Percentiles rank a stretch among this genome's conserved stretches.
These are phyloP conservation scores for Penicillium sp. DNA, from an alignment of 2,329 filamentous ascomycete genomes.

Conservation along the genomic window DNA sequence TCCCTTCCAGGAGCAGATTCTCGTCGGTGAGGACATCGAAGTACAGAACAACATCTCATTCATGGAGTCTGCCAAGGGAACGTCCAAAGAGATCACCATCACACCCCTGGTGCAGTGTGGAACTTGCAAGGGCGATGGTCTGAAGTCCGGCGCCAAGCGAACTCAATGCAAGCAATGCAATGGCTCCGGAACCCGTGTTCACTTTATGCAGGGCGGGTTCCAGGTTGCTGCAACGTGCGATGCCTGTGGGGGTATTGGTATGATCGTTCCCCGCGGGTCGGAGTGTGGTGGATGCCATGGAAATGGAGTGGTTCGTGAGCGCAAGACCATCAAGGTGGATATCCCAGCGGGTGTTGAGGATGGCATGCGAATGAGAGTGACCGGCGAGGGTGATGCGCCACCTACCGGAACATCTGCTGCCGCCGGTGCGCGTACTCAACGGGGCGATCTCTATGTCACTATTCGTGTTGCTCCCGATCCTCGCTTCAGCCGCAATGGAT, in stretches of 20 bases:
- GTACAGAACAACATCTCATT: slow-evolving; percentile 92
- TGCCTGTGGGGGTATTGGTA: slow-evolving; percentile 76
- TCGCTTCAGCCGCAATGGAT: slow-evolving; percentile 83
- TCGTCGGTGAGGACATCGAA: slow-evolving; percentile 96
- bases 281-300: slow-evolving; percentile 81
- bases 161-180: slow-evolving; percentile 76
- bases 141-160: slow-evolving; percentile 78
- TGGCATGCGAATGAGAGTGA: slow-evolving; percentile 85
- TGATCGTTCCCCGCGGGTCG: slow-evolving; percentile 72
- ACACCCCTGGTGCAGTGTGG: slow-evolving; percentile 79
- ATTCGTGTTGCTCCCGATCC: slow-evolving; percentile 87
- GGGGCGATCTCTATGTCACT: slow-evolving; percentile 88
- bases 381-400: slow-evolving; percentile 84
- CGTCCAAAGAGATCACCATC: slow-evolving; percentile 82
- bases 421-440: slow-evolving; percentile 64
- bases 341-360: slow-evolving; percentile 96
- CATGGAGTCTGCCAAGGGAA: slow-evolving; percentile 92
- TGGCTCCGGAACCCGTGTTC: slow-evolving; percentile 82
- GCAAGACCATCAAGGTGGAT: slow-evolving; percentile 81
- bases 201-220: slow-evolving; percentile 89
- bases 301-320: slow-evolving; percentile 79
- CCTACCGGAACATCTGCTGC: slow-evolving; percentile 70
- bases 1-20: slow-evolving; percentile 75
- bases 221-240: slow-evolving; percentile 92
- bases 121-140: slow-evolving; percentile 78